Evolutionary conservation across 805 yeast species (phyloP).

Genomic region (Candida ficus): DNA sequence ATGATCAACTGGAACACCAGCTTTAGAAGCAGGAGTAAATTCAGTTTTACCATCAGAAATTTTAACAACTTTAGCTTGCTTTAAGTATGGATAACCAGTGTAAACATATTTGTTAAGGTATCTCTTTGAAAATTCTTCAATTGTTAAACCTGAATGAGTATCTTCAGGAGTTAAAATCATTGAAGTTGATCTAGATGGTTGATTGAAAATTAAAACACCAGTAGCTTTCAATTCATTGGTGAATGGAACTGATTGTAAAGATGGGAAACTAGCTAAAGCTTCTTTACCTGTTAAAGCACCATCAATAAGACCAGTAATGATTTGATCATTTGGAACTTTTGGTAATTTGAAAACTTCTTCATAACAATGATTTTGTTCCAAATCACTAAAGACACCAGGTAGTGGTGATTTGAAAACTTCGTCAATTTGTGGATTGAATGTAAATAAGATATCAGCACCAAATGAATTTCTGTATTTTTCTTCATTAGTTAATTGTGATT

Average conservation of each 20-base stretch:
- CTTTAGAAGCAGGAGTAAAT: slow-evolving; percentile 30
- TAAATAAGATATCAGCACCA: slow-evolving; percentile 65
- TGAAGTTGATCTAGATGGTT: slow-evolving; percentile 79
- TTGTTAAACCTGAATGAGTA: slow-evolving; percentile 46
- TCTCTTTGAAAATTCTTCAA: slow-evolving; percentile 61
- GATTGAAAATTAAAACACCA: slow-evolving; percentile 74
- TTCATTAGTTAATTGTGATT: slow-evolving; percentile 55
- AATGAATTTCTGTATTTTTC: slow-evolving; percentile 71
- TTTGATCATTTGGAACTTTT: slow-evolving; percentile 30
- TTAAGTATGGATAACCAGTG: slow-evolving; percentile 86
- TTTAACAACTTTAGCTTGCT: slow-evolving; percentile 67
- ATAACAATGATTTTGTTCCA: slow-evolving; percentile 73
- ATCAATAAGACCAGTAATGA: slow-evolving; percentile 52
- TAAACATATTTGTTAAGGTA: slow-evolving; percentile 60
- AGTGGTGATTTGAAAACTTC: slow-evolving; percentile 68
- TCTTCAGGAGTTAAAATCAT: slow-evolving; percentile 61
- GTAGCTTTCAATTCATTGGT: slow-evolving; percentile 46
- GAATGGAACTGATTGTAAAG: slow-evolving; percentile 67
- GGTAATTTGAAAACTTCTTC: slow-evolving; percentile 57
- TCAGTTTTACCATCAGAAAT: slow-evolving; percentile 51
- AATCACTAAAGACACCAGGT: slow-evolving; percentile 69
- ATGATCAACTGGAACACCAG: slow-evolving; percentile 37
- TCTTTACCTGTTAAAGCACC: slow-evolving; percentile 69
- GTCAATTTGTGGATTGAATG: slow-evolving; percentile 71
- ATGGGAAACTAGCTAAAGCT: slow-evolving; percentile 86